phyloP scores from a whole-genome alignment of 768 basidiomycete genomes.

The Phaeotremella skinneri region DNA sequence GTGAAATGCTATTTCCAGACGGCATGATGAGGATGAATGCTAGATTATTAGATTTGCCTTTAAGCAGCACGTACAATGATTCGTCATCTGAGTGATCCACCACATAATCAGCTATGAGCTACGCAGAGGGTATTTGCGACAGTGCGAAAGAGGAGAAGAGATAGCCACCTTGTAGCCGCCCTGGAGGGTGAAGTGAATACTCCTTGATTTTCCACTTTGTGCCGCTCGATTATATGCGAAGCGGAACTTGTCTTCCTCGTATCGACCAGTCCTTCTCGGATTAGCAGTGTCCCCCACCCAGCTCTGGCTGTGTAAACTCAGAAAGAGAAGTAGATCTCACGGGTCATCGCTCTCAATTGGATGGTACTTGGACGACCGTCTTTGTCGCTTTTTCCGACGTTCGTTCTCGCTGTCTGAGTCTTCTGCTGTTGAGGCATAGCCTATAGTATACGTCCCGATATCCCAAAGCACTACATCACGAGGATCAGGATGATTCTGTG shows the following conservation, averaged over 20 bases:
- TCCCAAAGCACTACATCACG: constrained; percentile 42
- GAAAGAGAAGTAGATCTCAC: constrained; percentile 8
- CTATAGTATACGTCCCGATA: constrained; percentile 38
- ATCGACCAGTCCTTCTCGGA: constrained; percentile 14
- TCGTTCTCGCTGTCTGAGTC: constrained; percentile 26
- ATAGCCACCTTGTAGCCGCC: constrained; percentile 35
- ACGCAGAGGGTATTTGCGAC: not conserved
- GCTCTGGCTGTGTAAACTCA: not conserved
- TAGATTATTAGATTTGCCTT: not conserved
- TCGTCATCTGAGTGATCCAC: constrained; percentile 27
- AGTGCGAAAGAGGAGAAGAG: not conserved
- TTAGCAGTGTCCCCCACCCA: too few species aligned
- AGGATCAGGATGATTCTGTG: not conserved
- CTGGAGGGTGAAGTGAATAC: constrained; percentile 37
- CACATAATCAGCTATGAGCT: constrained; percentile 10
- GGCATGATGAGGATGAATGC: constrained; percentile 35
- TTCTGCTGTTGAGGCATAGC: constrained; percentile 6
- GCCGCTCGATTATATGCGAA: constrained; percentile 11
- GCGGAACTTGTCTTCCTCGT: constrained; percentile 39
- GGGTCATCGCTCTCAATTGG: constrained; percentile 18
- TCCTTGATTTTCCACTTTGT: constrained; percentile 20
- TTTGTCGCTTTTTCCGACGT: constrained; percentile 14
- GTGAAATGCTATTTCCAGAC: constrained; percentile 8
- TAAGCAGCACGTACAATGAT: constrained; percentile 26
- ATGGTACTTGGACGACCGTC: not conserved